Percentiles rank a stretch among this genome's conserved stretches.
Evolutionary conservation across 1,284 basidiomycete genomes (phyloP).

Genomic region (Ceraceosorus guamensis): DNA sequence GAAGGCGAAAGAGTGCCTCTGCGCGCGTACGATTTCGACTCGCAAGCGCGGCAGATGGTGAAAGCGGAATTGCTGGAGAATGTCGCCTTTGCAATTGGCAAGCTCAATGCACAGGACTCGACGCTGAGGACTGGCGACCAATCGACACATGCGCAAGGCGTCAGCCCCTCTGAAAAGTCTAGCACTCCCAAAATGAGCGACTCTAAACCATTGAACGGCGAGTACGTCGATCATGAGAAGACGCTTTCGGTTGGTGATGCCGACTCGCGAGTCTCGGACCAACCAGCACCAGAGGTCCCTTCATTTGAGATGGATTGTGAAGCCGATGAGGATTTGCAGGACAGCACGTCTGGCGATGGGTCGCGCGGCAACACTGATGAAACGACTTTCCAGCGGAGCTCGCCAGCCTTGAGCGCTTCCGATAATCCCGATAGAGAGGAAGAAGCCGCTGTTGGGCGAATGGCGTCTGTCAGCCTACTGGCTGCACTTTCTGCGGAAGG

Average conservation of each 20-base stretch:
- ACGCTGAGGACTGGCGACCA: too few relatives aligned
- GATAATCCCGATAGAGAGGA: slow-evolving; percentile 40
- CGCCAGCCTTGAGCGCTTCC: slow-evolving; percentile 16
- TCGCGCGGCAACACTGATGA: not conserved
- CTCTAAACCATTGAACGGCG: too few relatives aligned
- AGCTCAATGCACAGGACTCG: slow-evolving; percentile 5
- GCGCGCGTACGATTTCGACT: slow-evolving; percentile 37
- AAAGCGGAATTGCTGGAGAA: slow-evolving; percentile 41
- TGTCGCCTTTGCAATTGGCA: slow-evolving; percentile 38
- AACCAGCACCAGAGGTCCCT: not conserved
- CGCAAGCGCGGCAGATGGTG: slow-evolving; percentile 22
- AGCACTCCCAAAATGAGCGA: not conserved
- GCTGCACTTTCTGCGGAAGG: slow-evolving; percentile 60
- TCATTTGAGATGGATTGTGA: not conserved
- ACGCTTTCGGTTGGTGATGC: too few relatives aligned
- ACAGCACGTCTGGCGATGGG: not conserved
- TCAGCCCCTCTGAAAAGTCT: not conserved
- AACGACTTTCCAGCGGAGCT: slow-evolving; percentile 3
- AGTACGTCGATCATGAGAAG: too few relatives aligned
- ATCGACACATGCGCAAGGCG: too few relatives aligned
- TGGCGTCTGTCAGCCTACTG: slow-evolving; percentile 88
- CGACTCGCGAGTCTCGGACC: too few relatives aligned
- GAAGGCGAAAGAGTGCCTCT: slow-evolving; percentile 39
- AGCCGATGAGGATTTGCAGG: slow-evolving; percentile 10
- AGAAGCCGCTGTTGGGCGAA: slow-evolving; percentile 76